Conservation (phyloP, 495 filamentous ascomycete species). For the Lophiotrema nucula region DNA sequence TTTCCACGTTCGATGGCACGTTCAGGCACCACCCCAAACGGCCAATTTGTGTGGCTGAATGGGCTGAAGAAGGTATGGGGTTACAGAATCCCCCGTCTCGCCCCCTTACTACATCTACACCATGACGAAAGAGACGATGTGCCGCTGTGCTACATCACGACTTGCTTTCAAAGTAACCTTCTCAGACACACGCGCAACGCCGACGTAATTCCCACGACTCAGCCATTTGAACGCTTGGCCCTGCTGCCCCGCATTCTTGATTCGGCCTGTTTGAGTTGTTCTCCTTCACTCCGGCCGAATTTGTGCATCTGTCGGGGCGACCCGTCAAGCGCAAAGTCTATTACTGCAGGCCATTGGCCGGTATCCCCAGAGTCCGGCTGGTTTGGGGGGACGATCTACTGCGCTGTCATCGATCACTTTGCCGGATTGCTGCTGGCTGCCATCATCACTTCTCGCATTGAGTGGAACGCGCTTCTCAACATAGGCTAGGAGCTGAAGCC, state of each 20-base stretch:
- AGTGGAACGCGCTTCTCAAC: neutral
- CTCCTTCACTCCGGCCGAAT: too few species aligned
- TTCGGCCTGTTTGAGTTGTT: too few species aligned
- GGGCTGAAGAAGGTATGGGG: conserved; percentile 11
- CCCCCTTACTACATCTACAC: too few species aligned
- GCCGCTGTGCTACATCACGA: neutral
- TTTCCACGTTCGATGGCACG: conserved; percentile 6
- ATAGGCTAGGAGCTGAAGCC: neutral
- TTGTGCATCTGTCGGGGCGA: conserved; percentile 1
- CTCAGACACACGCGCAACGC: neutral
- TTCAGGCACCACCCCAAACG: conserved; percentile 11
- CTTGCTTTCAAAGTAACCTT: neutral
- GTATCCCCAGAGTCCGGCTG: neutral
- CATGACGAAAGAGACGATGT: too few species aligned
- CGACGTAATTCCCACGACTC: neutral
- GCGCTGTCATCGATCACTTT: neutral
- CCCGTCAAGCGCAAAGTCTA: conserved; percentile 1
- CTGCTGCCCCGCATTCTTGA: too few species aligned
- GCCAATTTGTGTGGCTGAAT: conserved; percentile 11
- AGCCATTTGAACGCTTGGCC: too few species aligned
- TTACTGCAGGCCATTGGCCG: neutral
- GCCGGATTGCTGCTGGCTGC: too few species aligned
- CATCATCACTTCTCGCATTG: neutral
- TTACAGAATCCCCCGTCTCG: neutral
- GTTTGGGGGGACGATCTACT: too few species aligned